Evolutionary conservation across 1,284 basidiomycete genomes (phyloP).

Genomic region (Phellinidium pouzarii): DNA sequence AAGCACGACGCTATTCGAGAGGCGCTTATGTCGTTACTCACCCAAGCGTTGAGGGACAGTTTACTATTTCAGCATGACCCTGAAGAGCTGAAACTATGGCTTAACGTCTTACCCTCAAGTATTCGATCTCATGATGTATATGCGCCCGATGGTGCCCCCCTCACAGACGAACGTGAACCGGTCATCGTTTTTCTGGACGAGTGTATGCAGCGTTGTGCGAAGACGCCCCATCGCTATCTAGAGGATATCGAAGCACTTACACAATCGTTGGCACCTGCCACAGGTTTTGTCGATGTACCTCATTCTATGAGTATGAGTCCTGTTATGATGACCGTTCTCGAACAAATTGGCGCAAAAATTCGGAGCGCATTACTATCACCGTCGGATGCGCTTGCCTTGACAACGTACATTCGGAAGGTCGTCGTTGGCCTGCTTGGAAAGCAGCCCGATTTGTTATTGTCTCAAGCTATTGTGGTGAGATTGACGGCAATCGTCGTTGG

Average conservation of each 20-base stretch:
- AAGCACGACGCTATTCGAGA: constrained; percentile 44
- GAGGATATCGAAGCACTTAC: constrained; percentile 51
- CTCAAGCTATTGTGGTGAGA: constrained; percentile 33
- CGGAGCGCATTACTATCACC: constrained; percentile 43
- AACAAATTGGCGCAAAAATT: constrained; percentile 66
- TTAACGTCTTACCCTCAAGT: constrained; percentile 48
- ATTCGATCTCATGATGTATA: constrained; percentile 31
- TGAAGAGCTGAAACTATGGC: constrained; percentile 72
- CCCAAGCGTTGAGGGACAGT: constrained; percentile 57
- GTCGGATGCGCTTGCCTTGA: constrained; percentile 56
- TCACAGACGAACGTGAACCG: constrained; percentile 52
- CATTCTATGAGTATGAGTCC: constrained; percentile 47
- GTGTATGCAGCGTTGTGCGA: constrained; percentile 77
- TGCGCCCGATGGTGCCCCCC: constrained; percentile 44
- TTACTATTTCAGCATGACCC: constrained; percentile 80
- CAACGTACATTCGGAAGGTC: constrained; percentile 57
- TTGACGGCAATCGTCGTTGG: constrained; percentile 30
- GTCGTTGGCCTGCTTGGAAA: constrained; percentile 52
- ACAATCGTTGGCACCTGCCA: neutral
- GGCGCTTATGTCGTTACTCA: constrained; percentile 53
- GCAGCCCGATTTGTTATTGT: constrained; percentile 34
- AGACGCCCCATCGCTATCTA: constrained; percentile 83
- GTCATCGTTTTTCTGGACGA: constrained; percentile 80
- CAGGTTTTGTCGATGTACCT: constrained; percentile 11
- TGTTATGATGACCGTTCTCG: constrained; percentile 68